phyloP scores from a whole-genome alignment of 2,329 filamentous ascomycete genomes.

The Fusarium mundagurra region DNA sequence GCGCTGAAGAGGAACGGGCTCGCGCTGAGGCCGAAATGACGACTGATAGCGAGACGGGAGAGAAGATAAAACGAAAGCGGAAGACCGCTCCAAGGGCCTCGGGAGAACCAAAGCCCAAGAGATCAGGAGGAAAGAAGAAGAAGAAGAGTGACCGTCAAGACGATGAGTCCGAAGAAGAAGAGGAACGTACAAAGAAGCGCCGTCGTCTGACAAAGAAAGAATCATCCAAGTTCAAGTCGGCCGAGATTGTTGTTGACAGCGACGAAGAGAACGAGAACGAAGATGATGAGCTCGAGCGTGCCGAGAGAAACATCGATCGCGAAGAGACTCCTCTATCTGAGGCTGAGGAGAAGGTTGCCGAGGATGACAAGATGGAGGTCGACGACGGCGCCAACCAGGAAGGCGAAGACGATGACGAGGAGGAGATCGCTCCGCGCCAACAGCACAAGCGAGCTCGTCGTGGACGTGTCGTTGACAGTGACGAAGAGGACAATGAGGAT shows the following conservation, averaged over 20 bases:
- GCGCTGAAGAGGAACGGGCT: conserved; percentile 48
- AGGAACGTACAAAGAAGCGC: conserved; percentile 68
- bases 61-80: conserved; percentile 82
- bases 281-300: conserved; percentile 56
- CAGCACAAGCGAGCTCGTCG: conserved; percentile 59
- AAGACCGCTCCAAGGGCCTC: conserved; percentile 55
- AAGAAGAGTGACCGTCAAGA: conserved; percentile 53
- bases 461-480: conserved; percentile 64
- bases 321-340: conserved; percentile 51
- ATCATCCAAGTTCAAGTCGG: conserved; percentile 80
- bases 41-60: conserved; percentile 82
- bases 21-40: conserved; percentile 77
- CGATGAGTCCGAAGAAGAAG: conserved; percentile 57
- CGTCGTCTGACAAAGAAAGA: conserved; percentile 64
- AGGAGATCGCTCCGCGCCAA: conserved; percentile 56
- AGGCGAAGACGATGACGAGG: conserved; percentile 61
- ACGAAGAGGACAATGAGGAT: conserved; percentile 58
- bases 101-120: conserved; percentile 56
- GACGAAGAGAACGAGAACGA: conserved; percentile 62
- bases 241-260: conserved; percentile 83
- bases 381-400: conserved; percentile 53
- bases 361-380: conserved; percentile 62
- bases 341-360: conserved; percentile 49
- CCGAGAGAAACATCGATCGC: conserved; percentile 54
- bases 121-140: conserved; percentile 60